Base-by-base conservation (phyloP, 257 asterid species). In the Paulownia fortunei region DNA sequence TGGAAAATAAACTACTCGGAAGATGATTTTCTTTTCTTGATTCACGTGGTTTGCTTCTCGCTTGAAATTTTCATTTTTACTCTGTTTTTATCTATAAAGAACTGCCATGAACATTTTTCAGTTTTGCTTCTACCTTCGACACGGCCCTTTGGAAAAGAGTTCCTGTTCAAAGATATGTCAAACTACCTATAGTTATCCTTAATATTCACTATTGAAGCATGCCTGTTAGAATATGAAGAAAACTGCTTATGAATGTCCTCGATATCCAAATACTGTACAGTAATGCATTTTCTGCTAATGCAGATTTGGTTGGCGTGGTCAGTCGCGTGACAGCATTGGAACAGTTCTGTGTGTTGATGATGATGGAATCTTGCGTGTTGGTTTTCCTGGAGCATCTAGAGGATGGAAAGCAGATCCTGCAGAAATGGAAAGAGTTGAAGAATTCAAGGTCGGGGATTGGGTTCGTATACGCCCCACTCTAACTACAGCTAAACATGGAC, bases 341-440 rank as follows among this genome's bases (percentile, higher is more conserved):
- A 96, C 98, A 63, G 98, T 96, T 69, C 82, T 96, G 5, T 93
- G 99, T 80, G 99, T 96, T 56, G 99, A 96, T 89, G 99, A 96
- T 82, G 99, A 96, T 87, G 99, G 99, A 55, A 91, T 96, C 62
- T 87, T 96, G 79, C 97, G 99, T 52, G 97, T 96, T 80, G 99
- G 99, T 61, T 96, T 96, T 81, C 99, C 99, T 62, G 99, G 99
- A 88, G 99, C 98, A 82, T 96, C 99, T 77, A 90, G 99, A 85
- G 99, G 99, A 76, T 96, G 98, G 98, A 96, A 93, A 92, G 99
- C 99, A 81, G 99, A 96, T 82, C 99, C 99, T 77, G 93, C 99
- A 61, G 99, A 96, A 85, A 96, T 96, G 99, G 96, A 96, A 89
- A 91, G 99, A 79, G 98, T 96, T 75, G 99, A 96, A 89, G 99